Evolutionary conservation across 768 basidiomycete species (phyloP), one percentile per base, ranked within the genome.

Genomic region (Tricholoma furcatifolium): DNA sequence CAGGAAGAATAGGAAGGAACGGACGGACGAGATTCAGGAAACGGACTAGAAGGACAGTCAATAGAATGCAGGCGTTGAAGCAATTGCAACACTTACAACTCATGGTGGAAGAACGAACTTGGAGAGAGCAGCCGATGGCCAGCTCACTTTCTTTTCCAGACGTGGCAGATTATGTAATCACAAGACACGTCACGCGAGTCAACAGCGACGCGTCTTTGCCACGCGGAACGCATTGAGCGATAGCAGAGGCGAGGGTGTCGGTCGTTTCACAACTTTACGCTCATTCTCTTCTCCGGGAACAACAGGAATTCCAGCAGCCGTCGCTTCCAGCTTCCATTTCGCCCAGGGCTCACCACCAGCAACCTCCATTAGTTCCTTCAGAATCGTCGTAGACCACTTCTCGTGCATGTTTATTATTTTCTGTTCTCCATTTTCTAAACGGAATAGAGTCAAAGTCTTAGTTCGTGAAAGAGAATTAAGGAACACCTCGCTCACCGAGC

Each of bases 21-120:
- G 96, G 96, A 71, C 94, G 87, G 75, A 97, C 95, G 67, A 96
- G 92, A 77, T 96, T 95, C 65, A 98, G 79, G 77, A 97, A 96
- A 75, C 94, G 91, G 75, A 96, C 94, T 96, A 27, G 7, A 62
- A 35, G 40, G 4, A 32, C 61, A 5, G 27, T 62, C 46, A 44
- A 46, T 48, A 49, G 42, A 42, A 11, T 46, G 31, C n/a, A n/a
- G 34, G 4, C 9, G 40, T 12, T 12, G n/a, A 43, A 11, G 11
- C n/a, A 51, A 47, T 56, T 11, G 35, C 43, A 47, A 40, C 20
- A 83, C 87, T 60, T 74, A 87, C 88, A 90, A 61, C 87, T 89
- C 88, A 91, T 90, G 69, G 68, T 81, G 69, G 67, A 64, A 54
- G 60, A 62, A 59, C 59, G 50, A 58, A 47, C 46, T 51, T 48